Evolutionary conservation across 2,329 filamentous ascomycete genomes (phyloP), one percentile per base, ranked within the genome.

Genomic region (Raffaelea albimanens): DNA sequence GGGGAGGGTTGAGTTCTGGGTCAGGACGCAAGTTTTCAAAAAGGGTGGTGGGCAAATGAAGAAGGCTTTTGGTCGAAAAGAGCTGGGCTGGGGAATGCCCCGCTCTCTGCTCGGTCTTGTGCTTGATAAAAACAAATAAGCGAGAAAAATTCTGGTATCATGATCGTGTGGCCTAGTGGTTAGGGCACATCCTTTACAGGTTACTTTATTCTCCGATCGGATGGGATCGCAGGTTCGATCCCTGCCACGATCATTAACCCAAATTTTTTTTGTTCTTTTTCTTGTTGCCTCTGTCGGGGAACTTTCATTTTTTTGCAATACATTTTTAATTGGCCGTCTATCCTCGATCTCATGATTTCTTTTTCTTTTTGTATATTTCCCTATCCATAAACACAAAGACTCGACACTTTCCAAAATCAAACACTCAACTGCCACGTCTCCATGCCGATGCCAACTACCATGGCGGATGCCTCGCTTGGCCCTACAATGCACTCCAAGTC

Each of bases 371-470:
- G 39, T 22, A 20, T 22, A 45, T 44, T 19, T 29, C 7, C 25
- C 13, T 7, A 7, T 7, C 13, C 13, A 13, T 29, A 13, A 7
- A 29, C 13, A 13, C 25, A 29, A 29, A 13, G 13, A 7, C 7
- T 29, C 25, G 19, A n/a, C 18, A 19, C 20, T 43, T 22, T n/a
- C 29, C n/a, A 16, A 7, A 19, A n/a, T 21, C n/a, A 16, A 7
- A 19, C 13, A 14, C 43, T 38, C 48, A 56, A 34, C 8, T 46
- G 40, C 71, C 71, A 74, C 11, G 66, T 53, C 58, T 75, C 71
- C 56, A 73, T 58, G 1, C 71, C 71, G 20, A 73, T 67, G 2
- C 71, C 71, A 2, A 62, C 69, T 2, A 73, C 60, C 46, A 73
- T 63, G 10, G 52, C 53, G 14, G 36, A 49, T 20, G 4, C 23